Evolutionary conservation across 352 stramenopile genomes (phyloP), one percentile per base, ranked within the genome.

Genomic region (Elongisporangium undulatum): DNA sequence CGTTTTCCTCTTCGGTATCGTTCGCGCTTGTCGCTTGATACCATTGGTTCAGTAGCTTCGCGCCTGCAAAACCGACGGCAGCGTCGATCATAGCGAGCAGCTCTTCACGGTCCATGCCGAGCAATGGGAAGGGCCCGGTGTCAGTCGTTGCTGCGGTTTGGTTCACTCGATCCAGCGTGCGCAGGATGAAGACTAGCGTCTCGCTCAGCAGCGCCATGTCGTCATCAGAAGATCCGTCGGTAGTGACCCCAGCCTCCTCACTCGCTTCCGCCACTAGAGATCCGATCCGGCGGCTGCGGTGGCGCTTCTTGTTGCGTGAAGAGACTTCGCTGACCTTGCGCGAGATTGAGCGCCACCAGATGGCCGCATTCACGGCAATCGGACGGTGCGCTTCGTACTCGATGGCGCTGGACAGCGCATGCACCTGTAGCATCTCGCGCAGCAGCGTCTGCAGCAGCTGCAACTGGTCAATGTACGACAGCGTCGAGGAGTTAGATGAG

Each of bases 271-370:
- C 54, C 51, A 29, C 59, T 45, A 23, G 19, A 53, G 8, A 29
- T 17, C n/a, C 58, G 39, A 22, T 58, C 23, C 19, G 52, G 54
- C 19, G 26, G 22, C 56, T 56, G 53, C 4, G 29, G 23, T 13
- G 56, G 38, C 12, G 45, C 34, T 45, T 15, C 34, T 45, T 45
- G 34, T 45, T 45, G 10, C 34, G 10, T 17, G 34, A 45, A 17
- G 34, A 45, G 34, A 45, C 4, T 45, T 45, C 53, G 24, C 72
- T 55, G 15, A 65, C 77, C 24, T 68, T 59, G 16, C 52, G 59
- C 60, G 82, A 64, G 15, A 85, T 59, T 23, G 80, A 68, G 9
- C 66, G 57, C 75, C 75, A 85, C 75, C 75, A 85, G 58, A 67
- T 69, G 15, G 34, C 41, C 9, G 53, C 73, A 53, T 80, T 67